Evolutionary conservation across 345 rosid species (phyloP).

Genomic region (Gossypium sturtianum): DNA sequence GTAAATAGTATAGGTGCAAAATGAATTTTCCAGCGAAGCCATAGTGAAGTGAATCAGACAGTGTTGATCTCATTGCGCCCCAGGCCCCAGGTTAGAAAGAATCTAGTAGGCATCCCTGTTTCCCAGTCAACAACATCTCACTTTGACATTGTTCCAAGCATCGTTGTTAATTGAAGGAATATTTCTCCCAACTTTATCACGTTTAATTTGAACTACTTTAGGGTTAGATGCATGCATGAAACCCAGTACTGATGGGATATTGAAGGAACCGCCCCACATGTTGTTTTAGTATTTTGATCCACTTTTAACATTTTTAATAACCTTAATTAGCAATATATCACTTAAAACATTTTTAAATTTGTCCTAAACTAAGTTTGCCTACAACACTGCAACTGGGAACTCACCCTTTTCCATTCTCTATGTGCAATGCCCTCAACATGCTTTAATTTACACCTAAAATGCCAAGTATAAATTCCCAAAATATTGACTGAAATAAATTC

Average conservation of each 20-base stretch:
- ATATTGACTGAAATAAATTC: too few species aligned
- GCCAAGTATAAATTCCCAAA: too few species aligned
- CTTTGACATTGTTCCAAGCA: not conserved
- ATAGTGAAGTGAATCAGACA: not conserved
- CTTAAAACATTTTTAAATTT: too few species aligned
- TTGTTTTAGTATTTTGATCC: not conserved
- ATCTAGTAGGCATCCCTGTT: constrained; percentile 4
- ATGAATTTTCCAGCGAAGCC: not conserved
- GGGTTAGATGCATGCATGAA: constrained; percentile 4
- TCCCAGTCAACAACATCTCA: not conserved
- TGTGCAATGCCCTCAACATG: too few species aligned
- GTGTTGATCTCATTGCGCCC: not conserved
- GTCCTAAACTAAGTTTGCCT: not conserved
- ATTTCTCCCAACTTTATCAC: not conserved
- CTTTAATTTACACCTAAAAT: too few species aligned
- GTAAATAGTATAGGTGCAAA: not conserved
- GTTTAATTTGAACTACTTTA: not conserved
- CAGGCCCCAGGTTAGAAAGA: not conserved
- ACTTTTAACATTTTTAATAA: not conserved
- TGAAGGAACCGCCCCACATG: constrained; percentile 2
- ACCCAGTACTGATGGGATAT: not conserved
- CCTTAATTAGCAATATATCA: too few species aligned
- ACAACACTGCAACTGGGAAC: not conserved
- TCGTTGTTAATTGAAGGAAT: not conserved
- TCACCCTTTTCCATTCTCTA: too few species aligned